Evolutionary conservation across 768 basidiomycete genomes (phyloP), one percentile per base, ranked within the genome.

Genomic region (Hygrocybe punicea): DNA sequence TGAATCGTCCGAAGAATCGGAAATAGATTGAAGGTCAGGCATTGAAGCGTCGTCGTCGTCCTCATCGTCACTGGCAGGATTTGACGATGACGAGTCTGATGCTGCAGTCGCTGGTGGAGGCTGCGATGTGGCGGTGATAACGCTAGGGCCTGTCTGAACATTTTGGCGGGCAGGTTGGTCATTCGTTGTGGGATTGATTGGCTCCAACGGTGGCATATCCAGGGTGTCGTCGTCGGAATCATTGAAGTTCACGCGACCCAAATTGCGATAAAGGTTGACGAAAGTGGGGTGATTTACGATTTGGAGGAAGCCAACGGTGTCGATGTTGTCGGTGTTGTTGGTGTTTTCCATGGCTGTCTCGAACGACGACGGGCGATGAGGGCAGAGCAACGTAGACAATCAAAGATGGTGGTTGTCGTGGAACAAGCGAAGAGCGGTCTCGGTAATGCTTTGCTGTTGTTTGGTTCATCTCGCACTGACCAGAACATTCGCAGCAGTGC

Each of bases 11-110:
- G 73, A 75, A n/a, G 71, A 69, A 58, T 76, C 71, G 10, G 73
- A 69, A 5, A 77, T 63, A 4, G 74, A 68, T 52, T 71, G 72
- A 19, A 80, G 67, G 0, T 68, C 72, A 10, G 80, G 80, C 73
- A 81, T 74, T 11, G 70, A 73, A 52, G 72, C 73, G 25, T 72
- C 70, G 37, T 72, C 71, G 34, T 73, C 71, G 24, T 71, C 54
- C 17, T 57, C 36, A 34, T 60, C 56, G 56, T 48, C 47, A n/a
- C n/a, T 9, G n/a, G n/a, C n/a, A n/a, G n/a, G n/a, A n/a, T n/a
- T n/a, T n/a, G n/a, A n/a, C n/a, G n/a, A n/a, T 11, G 16, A 14
- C 3, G 39, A 11, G 34, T 53, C 17, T 5, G 25, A 3, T 39
- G 24, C n/a, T 36, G 25, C 17, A n/a, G 16, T 14, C 11, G 4